Conservation (phyloP, 345 rosid species). For the Pugionium cornutum region DNA sequence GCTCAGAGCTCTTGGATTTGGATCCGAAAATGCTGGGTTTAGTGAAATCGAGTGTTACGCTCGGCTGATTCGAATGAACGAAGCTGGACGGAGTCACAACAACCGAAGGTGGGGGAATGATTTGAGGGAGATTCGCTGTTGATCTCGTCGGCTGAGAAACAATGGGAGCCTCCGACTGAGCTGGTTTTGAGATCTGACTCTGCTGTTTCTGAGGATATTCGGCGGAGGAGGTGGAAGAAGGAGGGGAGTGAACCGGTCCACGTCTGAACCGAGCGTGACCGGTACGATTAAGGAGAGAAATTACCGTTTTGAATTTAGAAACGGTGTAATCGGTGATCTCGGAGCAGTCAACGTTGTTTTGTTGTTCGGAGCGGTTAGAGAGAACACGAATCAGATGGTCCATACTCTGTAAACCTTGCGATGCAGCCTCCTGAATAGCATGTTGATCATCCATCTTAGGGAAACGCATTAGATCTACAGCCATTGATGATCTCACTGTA, state of each 20-base stretch:
- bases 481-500: constrained; percentile 41
- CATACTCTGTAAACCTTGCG: constrained; percentile 83
- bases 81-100: constrained; percentile 40
- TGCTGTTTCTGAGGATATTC: neutral
- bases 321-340: constrained; percentile 68
- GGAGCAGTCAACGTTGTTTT: constrained; percentile 49
- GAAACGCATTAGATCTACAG: constrained; percentile 58
- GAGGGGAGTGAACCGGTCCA: constrained; percentile 53
- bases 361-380: constrained; percentile 48
- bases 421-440: constrained; percentile 81
- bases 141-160: neutral
- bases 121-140: neutral
- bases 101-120: too few relatives aligned
- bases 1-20: constrained; percentile 39
- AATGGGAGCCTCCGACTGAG: neutral
- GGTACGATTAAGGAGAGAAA: constrained; percentile 67
- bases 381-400: constrained; percentile 64
- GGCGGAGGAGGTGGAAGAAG: constrained; percentile 36
- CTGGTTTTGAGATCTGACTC: too few relatives aligned
- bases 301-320: constrained; percentile 68
- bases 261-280: constrained; percentile 95
- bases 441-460: constrained; percentile 63
- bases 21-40: constrained; percentile 51
- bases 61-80: constrained; percentile 49
- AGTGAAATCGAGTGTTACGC: constrained; percentile 75